Evolutionary conservation across 106 monocot genomes (phyloP), one percentile per base, ranked within the genome.

Genomic region (Triglochin maritima): DNA sequence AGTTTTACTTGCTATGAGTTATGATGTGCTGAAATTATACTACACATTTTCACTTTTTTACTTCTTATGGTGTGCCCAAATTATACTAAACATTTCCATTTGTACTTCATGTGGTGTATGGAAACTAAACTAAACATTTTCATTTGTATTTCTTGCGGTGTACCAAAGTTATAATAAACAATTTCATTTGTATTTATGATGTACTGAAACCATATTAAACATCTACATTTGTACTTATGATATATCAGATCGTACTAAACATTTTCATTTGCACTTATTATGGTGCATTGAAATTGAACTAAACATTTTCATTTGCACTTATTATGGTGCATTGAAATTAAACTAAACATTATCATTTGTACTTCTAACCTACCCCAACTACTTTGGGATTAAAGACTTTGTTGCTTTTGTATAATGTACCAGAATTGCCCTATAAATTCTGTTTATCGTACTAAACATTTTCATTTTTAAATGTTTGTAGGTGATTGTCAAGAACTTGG

Each of bases 401-500:
- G 4, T 9, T 17, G 14, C 3, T 16, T 59, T 16, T 3, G 15
- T 9, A 59, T 13, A 3, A 59, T 17, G 14, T 17, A 7, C 14
- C 29, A 13, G 1, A 41, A 17, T 17, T 59, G 3, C 46, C n/a
- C 7, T 62, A 11, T 6, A 4, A 11, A 62, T 62, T 44, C 2
- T n/a, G 45, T 46, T 57, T 46, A 16, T 68, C 3, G 44, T 10
- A 3, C 7, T 55, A 45, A 42, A 5, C 9, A 56, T 68, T 45
- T 48, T 67, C 9, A 53, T 58, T 50, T 50, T 11, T 10, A 67
- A 55, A 10, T 56, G 2, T 50, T 72, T 63, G 14, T 70, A 99
- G 92, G 84, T 92, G 88, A 76, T 84, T 65, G 58, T 99, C 41
- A 92, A 81, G 78, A 99, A 92, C 79, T 16, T 51, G 46, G 60